Evolutionary conservation across 2,329 filamentous ascomycete genomes (phyloP).

Genomic region (Aspergillus viridinutans): DNA sequence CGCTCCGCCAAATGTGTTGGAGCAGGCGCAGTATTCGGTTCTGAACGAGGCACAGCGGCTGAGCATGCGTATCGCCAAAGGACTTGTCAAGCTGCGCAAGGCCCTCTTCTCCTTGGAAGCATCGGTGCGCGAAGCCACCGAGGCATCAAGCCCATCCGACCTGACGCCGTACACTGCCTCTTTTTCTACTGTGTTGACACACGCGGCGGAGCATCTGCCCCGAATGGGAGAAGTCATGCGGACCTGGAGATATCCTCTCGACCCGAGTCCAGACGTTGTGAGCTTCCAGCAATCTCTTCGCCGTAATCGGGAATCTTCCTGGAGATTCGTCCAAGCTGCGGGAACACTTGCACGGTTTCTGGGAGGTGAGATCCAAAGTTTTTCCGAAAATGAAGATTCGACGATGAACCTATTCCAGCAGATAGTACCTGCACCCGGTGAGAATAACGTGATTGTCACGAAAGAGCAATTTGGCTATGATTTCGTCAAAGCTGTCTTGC

Average conservation of each 20-base stretch:
- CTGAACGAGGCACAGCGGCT: conserved; percentile 50
- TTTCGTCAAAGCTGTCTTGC: conserved; percentile 59
- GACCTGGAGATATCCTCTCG: conserved; percentile 57
- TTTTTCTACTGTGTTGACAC: conserved; percentile 41
- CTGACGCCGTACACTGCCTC: conserved; percentile 31
- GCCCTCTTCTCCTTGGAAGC: conserved; percentile 51
- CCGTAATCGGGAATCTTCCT: conserved; percentile 51
- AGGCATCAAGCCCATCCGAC: conserved; percentile 22
- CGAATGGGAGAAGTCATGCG: conserved; percentile 55
- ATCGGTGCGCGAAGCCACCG: conserved; percentile 28
- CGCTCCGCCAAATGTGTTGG: conserved; percentile 31
- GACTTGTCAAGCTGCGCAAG: conserved; percentile 51
- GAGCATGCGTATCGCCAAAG: conserved; percentile 55
- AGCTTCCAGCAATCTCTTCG: conserved; percentile 54
- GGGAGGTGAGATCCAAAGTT: conserved; percentile 50
- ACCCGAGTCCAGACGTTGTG: conserved; percentile 51
- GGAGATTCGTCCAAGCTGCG: conserved; percentile 60
- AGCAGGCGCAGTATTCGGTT: conserved; percentile 42
- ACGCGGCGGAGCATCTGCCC: conserved; percentile 47
- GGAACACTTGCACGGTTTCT: conserved; percentile 55
- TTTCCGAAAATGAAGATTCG: conserved; percentile 34
- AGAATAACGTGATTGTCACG: conserved; percentile 36
- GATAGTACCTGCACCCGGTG: conserved; percentile 45
- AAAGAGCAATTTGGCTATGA: conserved; percentile 59
- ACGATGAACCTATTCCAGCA: conserved; percentile 45